phyloP scores from a whole-genome alignment of 768 basidiomycete genomes.

The Clathrus columnatus region DNA sequence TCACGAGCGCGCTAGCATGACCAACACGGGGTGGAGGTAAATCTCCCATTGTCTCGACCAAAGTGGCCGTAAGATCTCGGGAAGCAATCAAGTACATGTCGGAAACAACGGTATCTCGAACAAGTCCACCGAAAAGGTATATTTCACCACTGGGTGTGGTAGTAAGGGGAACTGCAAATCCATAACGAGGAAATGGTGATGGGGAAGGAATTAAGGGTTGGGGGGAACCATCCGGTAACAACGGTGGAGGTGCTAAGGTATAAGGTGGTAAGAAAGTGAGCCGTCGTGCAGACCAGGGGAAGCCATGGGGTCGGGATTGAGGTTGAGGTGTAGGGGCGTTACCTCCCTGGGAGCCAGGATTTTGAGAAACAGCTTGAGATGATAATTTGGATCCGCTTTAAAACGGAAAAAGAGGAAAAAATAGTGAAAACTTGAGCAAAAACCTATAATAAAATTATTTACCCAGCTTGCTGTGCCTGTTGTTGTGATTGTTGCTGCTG shows the following conservation, averaged over 20 bases:
- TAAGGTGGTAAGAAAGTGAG: constrained; percentile 62
- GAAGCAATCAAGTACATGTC: constrained; percentile 90
- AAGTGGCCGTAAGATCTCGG: constrained; percentile 65
- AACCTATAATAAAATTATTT: too few relatives aligned
- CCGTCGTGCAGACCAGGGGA: constrained; percentile 77
- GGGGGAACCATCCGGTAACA: constrained; percentile 28
- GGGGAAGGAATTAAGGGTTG: constrained; percentile 59
- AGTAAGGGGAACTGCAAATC: constrained; percentile 79
- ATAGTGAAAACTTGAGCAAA: constrained; percentile 24
- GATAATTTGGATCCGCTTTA: constrained; percentile 16
- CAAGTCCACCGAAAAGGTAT: constrained; percentile 94
- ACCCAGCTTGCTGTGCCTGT: constrained; percentile 6
- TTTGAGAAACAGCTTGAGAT: constrained; percentile 11
- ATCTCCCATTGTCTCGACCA: constrained; percentile 84
- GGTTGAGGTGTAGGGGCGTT: constrained; percentile 10
- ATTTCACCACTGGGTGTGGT: constrained; percentile 80
- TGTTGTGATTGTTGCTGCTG: constrained; percentile 23
- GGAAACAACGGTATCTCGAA: constrained; percentile 80
- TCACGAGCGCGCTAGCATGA: constrained; percentile 91
- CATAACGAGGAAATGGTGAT: constrained; percentile 93
- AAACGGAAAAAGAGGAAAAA: too few relatives aligned
- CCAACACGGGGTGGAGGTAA: constrained; percentile 88
- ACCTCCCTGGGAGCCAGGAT: neutral
- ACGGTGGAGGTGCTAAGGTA: constrained; percentile 53
- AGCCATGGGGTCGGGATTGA: constrained; percentile 48